Percentiles rank a stretch among this genome's conserved stretches.
These are phyloP conservation scores for Trametes coccinea DNA, from an alignment of 768 basidiomycete genomes.

Conservation along the genomic window DNA sequence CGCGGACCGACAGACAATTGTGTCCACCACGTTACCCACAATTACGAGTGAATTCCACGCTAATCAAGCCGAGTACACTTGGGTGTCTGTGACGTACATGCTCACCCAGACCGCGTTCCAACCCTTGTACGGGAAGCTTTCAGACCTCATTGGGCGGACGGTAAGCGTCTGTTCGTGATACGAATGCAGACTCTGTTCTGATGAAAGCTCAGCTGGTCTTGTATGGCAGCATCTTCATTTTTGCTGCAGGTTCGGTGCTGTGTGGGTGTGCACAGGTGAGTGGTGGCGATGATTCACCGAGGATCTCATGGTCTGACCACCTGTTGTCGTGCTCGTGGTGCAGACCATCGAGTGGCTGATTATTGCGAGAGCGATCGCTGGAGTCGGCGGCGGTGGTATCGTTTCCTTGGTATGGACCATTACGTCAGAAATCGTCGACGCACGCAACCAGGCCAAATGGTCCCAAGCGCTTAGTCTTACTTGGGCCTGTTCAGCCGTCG, in stretches of 20 bases:
- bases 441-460: conserved; percentile 73
- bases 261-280: conserved; percentile 73
- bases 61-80: conserved; percentile 73
- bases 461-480: conserved; percentile 83
- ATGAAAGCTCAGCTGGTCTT: conserved; percentile 54
- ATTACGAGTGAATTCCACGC: conserved; percentile 71
- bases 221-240: conserved; percentile 72
- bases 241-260: conserved; percentile 75
- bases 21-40: conserved; percentile 82
- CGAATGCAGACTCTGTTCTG: conserved; percentile 12
- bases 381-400: conserved; percentile 86
- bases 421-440: conserved; percentile 80
- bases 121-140: conserved; percentile 78
- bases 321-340: not conserved
- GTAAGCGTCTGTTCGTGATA: conserved; percentile 38
- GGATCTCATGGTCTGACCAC: conserved; percentile 18
- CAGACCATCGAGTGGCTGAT: conserved; percentile 67
- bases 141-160: conserved; percentile 79
- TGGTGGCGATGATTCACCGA: conserved; percentile 16
- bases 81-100: conserved; percentile 86
- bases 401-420: conserved; percentile 86
- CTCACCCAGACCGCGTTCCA: conserved; percentile 85
- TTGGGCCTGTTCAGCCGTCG: conserved; percentile 84
- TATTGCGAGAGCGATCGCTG: conserved; percentile 62
- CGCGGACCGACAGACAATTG: conserved; percentile 51